A percentile compares a stretch with the other conserved stretches of the same genome.
These are phyloP conservation scores for Microstroma glucosiphilum DNA, from an alignment of 1,284 basidiomycete species.

Conservation along the genomic window DNA sequence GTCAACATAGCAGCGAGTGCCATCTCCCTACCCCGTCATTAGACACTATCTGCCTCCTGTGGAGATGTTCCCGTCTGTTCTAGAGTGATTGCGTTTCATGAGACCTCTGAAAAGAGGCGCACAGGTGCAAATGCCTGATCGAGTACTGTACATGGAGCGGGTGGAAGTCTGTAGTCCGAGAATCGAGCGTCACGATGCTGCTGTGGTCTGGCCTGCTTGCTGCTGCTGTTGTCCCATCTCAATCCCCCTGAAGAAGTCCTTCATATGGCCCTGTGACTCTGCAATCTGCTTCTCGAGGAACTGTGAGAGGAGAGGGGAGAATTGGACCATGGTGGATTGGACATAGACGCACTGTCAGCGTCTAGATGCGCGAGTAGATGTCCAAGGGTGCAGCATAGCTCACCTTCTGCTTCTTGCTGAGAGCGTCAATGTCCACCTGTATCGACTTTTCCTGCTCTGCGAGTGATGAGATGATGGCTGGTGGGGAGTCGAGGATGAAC, in stretches of 20 bases:
- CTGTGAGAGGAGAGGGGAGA: background rate
- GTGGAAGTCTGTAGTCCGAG: background rate
- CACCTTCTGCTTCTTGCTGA: constrained; percentile 7
- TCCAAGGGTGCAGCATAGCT: background rate
- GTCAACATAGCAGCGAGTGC: too few relatives aligned
- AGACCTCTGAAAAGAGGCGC: too few relatives aligned
- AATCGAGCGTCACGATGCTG: background rate
- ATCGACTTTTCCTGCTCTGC: background rate
- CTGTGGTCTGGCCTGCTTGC: background rate
- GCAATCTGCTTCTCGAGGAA: constrained; percentile 7
- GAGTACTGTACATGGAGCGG: too few relatives aligned
- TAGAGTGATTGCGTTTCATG: too few relatives aligned
- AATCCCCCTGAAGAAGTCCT: constrained; percentile 3
- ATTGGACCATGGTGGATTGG: background rate
- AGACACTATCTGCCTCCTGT: too few relatives aligned
- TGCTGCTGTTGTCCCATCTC: background rate
- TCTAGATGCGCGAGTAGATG: background rate
- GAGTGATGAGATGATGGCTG: background rate
- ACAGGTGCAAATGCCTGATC: too few relatives aligned
- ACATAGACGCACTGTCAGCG: background rate
- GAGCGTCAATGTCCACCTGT: background rate
- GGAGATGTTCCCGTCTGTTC: too few relatives aligned
- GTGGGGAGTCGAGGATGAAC: background rate
- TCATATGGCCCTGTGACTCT: background rate
- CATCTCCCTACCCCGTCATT: too few relatives aligned